Base-by-base conservation (phyloP, 2,329 filamentous ascomycete species). In the Periconia digitata region DNA sequence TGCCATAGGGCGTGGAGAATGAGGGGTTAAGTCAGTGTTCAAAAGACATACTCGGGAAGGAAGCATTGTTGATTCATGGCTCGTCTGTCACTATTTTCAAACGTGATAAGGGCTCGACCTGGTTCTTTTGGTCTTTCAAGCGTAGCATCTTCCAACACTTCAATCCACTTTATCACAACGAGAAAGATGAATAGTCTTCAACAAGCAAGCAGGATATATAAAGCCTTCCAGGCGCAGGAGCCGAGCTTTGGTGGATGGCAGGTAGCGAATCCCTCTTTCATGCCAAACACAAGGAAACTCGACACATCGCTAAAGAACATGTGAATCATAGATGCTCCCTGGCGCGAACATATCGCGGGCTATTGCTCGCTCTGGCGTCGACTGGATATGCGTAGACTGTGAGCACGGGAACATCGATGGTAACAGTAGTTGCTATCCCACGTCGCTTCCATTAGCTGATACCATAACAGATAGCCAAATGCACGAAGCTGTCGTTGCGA, bases 351-450 rank as follows among this genome's bases (percentile, higher is more conserved):
- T 77, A 51, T 75, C 78, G 17, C 72, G 80, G 42, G 70, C 76
- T 15, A 79, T 83, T 52, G 79, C 79, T 7, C 72, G 78, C 35
- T 74, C 75, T 29, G 76, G 76, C 7, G 76, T 79, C 22, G 78
- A 82, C 53, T 80, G 80, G 76, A 74, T 81, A 27, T 77, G 75
- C 49, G 74, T 82, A 17, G 79, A 82, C 57, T 76, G 70, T 5
- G 80, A 82, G 58, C 79, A 83, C 58, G 79, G 79, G 18, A 81
- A 82, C 58, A 80, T 82, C 54, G 77, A 76, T 51, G 77, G 76
- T 78, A 63, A 34, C 49, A 44, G 40, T 21, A 22, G 29, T 18
- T 13, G 8, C 8, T 18, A 10, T 13, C 40, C 55, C 60, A 29
- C 62, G 6, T 7, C 6, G 3, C 6, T 3, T 20, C 36, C 7